Conservation (phyloP, 2,329 filamentous ascomycete species). For the Basipetospora sp. region DNA sequence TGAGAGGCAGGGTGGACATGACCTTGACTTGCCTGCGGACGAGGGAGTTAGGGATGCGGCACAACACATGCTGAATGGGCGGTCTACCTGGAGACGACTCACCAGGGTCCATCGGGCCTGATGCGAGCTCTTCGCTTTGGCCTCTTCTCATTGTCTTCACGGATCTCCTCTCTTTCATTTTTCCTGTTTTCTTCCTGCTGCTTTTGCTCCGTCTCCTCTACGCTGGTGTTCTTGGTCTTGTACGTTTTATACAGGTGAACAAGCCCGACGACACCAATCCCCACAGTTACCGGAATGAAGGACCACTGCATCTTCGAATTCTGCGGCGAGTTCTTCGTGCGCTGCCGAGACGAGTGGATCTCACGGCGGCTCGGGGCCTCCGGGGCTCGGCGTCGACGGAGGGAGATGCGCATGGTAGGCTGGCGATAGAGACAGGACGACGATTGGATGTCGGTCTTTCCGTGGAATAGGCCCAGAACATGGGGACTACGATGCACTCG, state of each 20-base stretch:
- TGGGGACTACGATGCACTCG: slow-evolving; percentile 4
- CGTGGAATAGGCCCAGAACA: slow-evolving; percentile 2
- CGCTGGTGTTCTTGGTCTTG: slow-evolving; percentile 12
- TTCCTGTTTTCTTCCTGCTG: slow-evolving; percentile 23
- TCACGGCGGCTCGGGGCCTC: slow-evolving; percentile 11
- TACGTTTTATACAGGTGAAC: slow-evolving; percentile 70
- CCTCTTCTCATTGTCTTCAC: slow-evolving; percentile 12
- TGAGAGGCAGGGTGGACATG: slow-evolving; percentile 84
- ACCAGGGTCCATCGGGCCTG: slow-evolving; percentile 74
- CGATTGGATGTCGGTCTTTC: neutral
- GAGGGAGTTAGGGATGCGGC: neutral
- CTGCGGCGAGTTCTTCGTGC: slow-evolving; percentile 26
- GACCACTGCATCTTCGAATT: slow-evolving; percentile 61
- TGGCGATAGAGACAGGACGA: slow-evolving; percentile 4
- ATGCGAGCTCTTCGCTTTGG: slow-evolving; percentile 46
- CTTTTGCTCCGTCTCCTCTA: slow-evolving; percentile 35
- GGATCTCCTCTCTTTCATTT: slow-evolving; percentile 10
- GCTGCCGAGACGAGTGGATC: slow-evolving; percentile 22
- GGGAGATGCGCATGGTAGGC: slow-evolving; percentile 4
- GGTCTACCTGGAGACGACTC: slow-evolving; percentile 12
- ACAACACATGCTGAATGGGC: neutral
- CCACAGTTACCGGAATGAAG: slow-evolving; percentile 74
- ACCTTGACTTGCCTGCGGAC: slow-evolving; percentile 63
- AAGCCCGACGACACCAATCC: slow-evolving; percentile 68
- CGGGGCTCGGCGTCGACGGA: slow-evolving; percentile 13